Evolutionary conservation across 192 early-diverging fungal genomes (phyloP).

Genomic region (Ramicandelaber brevisporus): DNA sequence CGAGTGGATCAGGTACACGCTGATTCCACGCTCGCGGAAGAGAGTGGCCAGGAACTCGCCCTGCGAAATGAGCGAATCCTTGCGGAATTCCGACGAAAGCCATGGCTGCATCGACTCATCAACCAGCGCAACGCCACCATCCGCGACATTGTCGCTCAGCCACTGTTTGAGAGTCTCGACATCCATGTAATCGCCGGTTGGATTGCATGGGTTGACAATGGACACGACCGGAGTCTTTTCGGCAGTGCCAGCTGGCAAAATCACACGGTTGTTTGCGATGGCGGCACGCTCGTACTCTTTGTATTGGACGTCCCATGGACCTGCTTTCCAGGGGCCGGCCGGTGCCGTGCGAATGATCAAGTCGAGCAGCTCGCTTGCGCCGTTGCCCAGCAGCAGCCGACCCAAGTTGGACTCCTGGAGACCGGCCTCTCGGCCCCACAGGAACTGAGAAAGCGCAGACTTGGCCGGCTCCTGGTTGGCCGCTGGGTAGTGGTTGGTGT

Average conservation of each 20-base stretch:
- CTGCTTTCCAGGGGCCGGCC: slow-evolving; percentile 56
- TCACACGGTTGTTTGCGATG: slow-evolving; percentile 35
- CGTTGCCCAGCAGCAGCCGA: slow-evolving; percentile 63
- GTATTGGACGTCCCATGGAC: slow-evolving; percentile 48
- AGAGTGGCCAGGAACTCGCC: slow-evolving; percentile 31
- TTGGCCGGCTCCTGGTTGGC: slow-evolving; percentile 82
- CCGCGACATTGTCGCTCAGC: slow-evolving; percentile 44
- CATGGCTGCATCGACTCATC: slow-evolving; percentile 93
- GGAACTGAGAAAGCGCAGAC: slow-evolving; percentile 46
- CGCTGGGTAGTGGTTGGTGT: slow-evolving; percentile 71
- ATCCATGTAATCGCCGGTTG: slow-evolving; percentile 63
- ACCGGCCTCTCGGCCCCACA: slow-evolving; percentile 53
- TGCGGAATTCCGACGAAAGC: slow-evolving; percentile 52
- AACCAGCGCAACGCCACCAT: slow-evolving; percentile 58
- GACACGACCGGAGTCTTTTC: slow-evolving; percentile 45
- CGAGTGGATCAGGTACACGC: slow-evolving; percentile 71
- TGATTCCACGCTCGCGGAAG: slow-evolving; percentile 33
- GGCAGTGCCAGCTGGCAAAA: slow-evolving; percentile 24
- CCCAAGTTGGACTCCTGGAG: slow-evolving; percentile 22
- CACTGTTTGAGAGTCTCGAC: slow-evolving; percentile 46
- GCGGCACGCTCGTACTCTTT: slow-evolving; percentile 79
- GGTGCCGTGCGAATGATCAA: slow-evolving; percentile 56
- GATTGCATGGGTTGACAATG: slow-evolving; percentile 83
- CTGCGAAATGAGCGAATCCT: slow-evolving; percentile 59
- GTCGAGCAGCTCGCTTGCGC: slow-evolving; percentile 77